Evolutionary conservation across 495 filamentous ascomycete species (phyloP).

Genomic region (Eremomyces bilateralis): DNA sequence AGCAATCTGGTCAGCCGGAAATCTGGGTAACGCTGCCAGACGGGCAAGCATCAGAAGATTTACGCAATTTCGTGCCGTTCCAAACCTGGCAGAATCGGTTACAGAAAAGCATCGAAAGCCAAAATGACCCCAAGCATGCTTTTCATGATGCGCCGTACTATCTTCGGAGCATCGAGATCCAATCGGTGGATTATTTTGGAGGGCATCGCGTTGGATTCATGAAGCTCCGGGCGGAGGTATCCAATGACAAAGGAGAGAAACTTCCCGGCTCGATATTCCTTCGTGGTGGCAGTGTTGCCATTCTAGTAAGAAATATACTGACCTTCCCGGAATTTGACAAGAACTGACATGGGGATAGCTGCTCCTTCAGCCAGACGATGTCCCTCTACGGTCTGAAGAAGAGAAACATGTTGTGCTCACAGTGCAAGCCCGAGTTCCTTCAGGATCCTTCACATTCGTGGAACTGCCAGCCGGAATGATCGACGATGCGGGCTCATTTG

Average conservation of each 20-base stretch:
- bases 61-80: conserved; percentile 9
- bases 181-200: conserved; percentile 54
- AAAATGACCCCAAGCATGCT: conserved; percentile 35
- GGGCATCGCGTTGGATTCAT: conserved; percentile 48
- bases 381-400: conserved; percentile 20
- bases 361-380: conserved; percentile 52
- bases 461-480: conserved; percentile 87
- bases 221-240: conserved; percentile 45
- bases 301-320: conserved; percentile 32
- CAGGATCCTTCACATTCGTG: conserved; percentile 49
- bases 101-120: conserved; percentile 37
- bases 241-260: conserved; percentile 36
- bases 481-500: conserved; percentile 53
- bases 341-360: too few relatives aligned
- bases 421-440: conserved; percentile 63
- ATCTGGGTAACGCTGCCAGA: too few relatives aligned
- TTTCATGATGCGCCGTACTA: conserved; percentile 52
- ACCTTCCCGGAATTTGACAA: too few relatives aligned
- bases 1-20: too few relatives aligned
- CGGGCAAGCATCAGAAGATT: conserved; percentile 7
- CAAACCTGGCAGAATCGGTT: conserved; percentile 48
- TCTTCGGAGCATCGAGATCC: conserved; percentile 47
- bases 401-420: conserved; percentile 59
- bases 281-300: conserved; percentile 59
- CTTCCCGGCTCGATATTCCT: conserved; percentile 65